Evolutionary conservation across 306 rosid genomes (phyloP).

Genomic region (Trifolium fragiferum): DNA sequence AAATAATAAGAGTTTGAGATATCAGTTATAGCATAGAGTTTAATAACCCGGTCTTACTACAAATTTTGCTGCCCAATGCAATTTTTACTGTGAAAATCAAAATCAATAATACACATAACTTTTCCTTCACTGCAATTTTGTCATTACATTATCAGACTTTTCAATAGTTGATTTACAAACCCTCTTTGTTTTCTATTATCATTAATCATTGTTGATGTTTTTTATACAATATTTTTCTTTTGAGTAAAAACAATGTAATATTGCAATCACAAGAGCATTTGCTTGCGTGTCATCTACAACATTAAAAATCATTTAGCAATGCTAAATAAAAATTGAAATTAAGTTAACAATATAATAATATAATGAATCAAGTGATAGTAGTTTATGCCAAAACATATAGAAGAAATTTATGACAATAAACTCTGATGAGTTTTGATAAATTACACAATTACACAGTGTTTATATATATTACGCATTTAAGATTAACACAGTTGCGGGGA

Average conservation of each 20-base stretch:
- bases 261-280: too few species aligned
- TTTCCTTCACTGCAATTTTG: too few species aligned
- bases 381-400: neutral
- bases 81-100: too few species aligned
- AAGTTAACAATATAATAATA: neutral
- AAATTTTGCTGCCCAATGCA: too few species aligned
- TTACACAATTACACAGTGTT: accelerated
- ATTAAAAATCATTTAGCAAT: neutral
- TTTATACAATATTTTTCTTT: too few species aligned
- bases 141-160: neutral
- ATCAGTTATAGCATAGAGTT: neutral
- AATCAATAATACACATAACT: too few species aligned
- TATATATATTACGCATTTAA: accelerated
- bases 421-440: too few species aligned
- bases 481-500: neutral
- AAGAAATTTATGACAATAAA: neutral
- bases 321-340: neutral
- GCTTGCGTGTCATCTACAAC: neutral
- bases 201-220: neutral
- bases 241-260: too few species aligned
- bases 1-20: neutral
- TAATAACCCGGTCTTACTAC: neutral
- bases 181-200: neutral
- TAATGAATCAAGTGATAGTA: neutral
- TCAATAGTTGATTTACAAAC: neutral